Evolutionary conservation across 495 filamentous ascomycete genomes (phyloP), one percentile per base, ranked within the genome.

Genomic region (Hypoxylon intermedium): DNA sequence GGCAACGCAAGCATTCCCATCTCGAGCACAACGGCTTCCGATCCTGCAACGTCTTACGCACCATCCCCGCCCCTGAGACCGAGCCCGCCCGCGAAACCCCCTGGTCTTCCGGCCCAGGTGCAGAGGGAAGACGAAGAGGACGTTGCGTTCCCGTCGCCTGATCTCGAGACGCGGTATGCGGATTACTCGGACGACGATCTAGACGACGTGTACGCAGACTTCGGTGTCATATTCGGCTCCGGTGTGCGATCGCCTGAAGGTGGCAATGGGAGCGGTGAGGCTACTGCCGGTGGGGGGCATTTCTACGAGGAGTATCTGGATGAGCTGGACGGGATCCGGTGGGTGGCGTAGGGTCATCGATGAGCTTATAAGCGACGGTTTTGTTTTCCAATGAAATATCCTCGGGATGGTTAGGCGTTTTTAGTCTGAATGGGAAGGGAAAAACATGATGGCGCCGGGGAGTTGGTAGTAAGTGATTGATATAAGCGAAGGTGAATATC

Each of bases 121-220:
- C 55, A 45, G 13, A 19, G 18, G 13, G 59, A 56, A 16, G 68
- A 73, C 24, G 72, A 77, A 24, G 72, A 70, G 16, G 69, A 72
- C 3, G 67, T 67, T 16, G 63, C 79, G 9, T 79, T 79, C 20
- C 77, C 78, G 0, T 74, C 74, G 12, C 71, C 73, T 16, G 75
- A 74, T 38, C 74, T 76, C 46, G 77, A 77, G 15, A 75, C 73
- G 12, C 70, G 74, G 23, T 78, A 79, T 31, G 72, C 66, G 3
- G 72, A 74, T 21, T 70, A 73, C 19, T 72, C 72, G 1, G 77
- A 78, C 13, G 77, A 79, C 15, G 60, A 72, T 48, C 24, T 67
- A n/a, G 67, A 67, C 24, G 72, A 74, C 11, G 77, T 80, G 11
- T 81, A 81, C 40, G 75, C 77, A 0, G 77, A 81, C 50, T 81